These are phyloP conservation scores for Phytopythium mirpurense DNA, from an alignment of 352 stramenopile genomes.

Conservation along the genomic window DNA sequence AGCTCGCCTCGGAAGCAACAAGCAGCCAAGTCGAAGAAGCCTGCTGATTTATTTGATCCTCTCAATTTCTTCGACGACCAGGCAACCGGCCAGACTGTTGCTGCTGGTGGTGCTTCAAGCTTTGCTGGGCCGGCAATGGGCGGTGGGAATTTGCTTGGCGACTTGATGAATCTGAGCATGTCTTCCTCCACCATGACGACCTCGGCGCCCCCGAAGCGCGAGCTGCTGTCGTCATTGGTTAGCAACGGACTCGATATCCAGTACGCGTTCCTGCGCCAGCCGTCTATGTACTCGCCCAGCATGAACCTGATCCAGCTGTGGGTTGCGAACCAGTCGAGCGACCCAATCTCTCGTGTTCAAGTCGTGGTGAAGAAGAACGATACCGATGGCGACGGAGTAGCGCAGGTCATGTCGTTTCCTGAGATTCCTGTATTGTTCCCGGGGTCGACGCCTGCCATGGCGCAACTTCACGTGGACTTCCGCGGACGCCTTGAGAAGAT, in stretches of 20 bases:
- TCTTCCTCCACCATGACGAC: constrained; percentile 21
- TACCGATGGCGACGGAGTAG: not conserved
- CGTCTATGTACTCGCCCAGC: constrained; percentile 45
- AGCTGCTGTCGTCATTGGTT: constrained; percentile 45
- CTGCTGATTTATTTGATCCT: constrained; percentile 35
- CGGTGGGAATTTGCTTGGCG: constrained; percentile 31
- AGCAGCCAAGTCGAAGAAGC: constrained; percentile 22
- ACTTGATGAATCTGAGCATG: constrained; percentile 63
- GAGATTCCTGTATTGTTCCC: constrained; percentile 83
- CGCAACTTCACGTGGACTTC: constrained; percentile 84
- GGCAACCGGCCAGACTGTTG: not conserved
- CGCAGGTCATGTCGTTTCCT: constrained; percentile 69
- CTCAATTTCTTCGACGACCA: constrained; percentile 38
- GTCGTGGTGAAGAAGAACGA: constrained; percentile 24
- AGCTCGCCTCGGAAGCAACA: constrained; percentile 34
- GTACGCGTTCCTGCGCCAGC: constrained; percentile 59
- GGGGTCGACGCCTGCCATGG: constrained; percentile 65
- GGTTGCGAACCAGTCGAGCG: constrained; percentile 60
- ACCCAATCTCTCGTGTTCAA: constrained; percentile 48
- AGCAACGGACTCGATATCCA: constrained; percentile 61
- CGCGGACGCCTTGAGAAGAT: constrained; percentile 59
- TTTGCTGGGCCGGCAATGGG: constrained; percentile 10
- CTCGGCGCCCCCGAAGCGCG: constrained; percentile 24
- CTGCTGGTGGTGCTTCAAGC: not conserved
- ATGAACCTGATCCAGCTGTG: constrained; percentile 78